These are phyloP conservation scores for Astragalus membranaceus DNA, from an alignment of 306 rosid genomes.

Conservation along the genomic window DNA sequence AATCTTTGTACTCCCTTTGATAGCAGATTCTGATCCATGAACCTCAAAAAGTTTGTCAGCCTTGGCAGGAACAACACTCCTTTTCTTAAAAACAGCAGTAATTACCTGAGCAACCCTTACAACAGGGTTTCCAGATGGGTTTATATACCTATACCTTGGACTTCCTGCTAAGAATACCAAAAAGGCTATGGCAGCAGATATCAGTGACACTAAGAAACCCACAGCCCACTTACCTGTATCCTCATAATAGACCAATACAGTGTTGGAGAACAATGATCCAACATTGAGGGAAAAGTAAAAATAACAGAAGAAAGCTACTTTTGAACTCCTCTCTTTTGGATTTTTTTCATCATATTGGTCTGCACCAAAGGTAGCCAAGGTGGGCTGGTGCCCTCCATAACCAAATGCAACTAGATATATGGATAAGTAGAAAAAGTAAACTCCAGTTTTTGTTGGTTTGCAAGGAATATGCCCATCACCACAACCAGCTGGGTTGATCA, in stretches of 20 bases:
- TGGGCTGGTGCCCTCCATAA: slow-evolving; percentile 70
- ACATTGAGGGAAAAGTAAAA: slow-evolving; percentile 56
- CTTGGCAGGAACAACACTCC: slow-evolving; percentile 22
- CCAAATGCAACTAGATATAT: slow-evolving; percentile 60
- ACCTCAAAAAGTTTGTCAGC: slow-evolving; percentile 41
- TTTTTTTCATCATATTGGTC: slow-evolving; percentile 56
- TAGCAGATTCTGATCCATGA: slow-evolving; percentile 41
- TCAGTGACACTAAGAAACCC: slow-evolving; percentile 43
- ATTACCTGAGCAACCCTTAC: slow-evolving; percentile 54
- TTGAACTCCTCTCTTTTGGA: slow-evolving; percentile 31
- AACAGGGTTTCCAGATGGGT: slow-evolving; percentile 54
- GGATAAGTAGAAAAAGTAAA: slow-evolving; percentile 43
- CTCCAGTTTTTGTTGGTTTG: slow-evolving; percentile 31
- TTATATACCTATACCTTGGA: slow-evolving; percentile 35
- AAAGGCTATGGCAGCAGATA: slow-evolving; percentile 45
- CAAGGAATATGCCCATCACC: slow-evolving; percentile 38
- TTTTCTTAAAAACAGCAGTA: slow-evolving; percentile 30
- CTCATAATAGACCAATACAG: slow-evolving; percentile 50
- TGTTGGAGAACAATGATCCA: slow-evolving; percentile 59
- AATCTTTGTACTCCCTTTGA: slow-evolving; percentile 60
- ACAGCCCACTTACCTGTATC: slow-evolving; percentile 55
- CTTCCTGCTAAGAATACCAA: slow-evolving; percentile 36
- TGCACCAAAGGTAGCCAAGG: slow-evolving; percentile 61
- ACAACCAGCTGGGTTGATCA: slow-evolving; percentile 51
- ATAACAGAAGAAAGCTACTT: slow-evolving; percentile 47